Evolutionary conservation across 129 eudicot genomes (phyloP), one percentile per base, ranked within the genome.

Genomic region (Sambucus nigra): DNA sequence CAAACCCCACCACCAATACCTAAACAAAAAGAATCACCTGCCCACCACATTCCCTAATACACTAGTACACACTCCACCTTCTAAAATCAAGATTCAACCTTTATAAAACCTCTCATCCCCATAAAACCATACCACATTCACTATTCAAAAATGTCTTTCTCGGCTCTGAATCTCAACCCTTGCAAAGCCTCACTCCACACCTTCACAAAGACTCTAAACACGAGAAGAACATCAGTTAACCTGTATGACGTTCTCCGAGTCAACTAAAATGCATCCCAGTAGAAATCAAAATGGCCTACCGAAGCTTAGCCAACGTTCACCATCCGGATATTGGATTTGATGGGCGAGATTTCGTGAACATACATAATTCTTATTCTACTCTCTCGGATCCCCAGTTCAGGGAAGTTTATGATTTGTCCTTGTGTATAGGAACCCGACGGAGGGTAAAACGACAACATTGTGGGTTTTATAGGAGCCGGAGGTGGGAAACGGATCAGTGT

Each of bases 401-500:
- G 47, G 88, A 73, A 56, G 38, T 66, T 21, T 87, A 87, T 60
- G 96, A 87, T 38, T 7, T 49, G 57, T 60, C 67, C 8, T 23
- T 79, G 59, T 66, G 74, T 25, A 60, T 46, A 14, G 8, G 13
- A 35, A 7, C 42, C 13, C 5, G 42, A 35, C 64, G 61, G 61
- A 63, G 57, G 27, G n/a, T 59, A 25, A 73, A 5, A 5, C 79
- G 59, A 20, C 48, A 16, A 13, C 42, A 33, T 32, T 32, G 28
- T 50, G 83, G 68, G 57, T 67, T 70, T 63, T 59, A 75, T 46
- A 45, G 62, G 4, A 59, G 75, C 27, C 83, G 94, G 39, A 67
- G 89, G 9, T 87, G 96, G 96, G 96, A 87, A 42, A 87, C 96
- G 57, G 96, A 87, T 27, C 96, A 87, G 73, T 87, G 96, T 62